Conservation (phyloP, 1,284 basidiomycete species). For the Naganishia cerealis region DNA sequence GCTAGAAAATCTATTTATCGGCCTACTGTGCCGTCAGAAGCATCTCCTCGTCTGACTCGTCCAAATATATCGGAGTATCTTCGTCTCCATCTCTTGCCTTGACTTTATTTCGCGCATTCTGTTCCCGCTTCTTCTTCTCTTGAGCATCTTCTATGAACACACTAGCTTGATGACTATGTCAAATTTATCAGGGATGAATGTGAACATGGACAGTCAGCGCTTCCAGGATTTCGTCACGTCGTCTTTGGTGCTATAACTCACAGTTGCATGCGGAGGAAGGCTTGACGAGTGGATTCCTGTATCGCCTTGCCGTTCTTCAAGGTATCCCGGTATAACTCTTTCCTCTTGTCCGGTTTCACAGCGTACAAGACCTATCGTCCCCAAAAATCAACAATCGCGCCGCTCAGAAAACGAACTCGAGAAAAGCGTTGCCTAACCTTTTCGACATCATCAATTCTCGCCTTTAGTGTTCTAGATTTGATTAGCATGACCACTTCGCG, state of each 20-base stretch:
- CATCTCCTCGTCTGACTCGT: slow-evolving; percentile 26
- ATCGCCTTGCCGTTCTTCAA: slow-evolving; percentile 20
- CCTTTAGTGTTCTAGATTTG: slow-evolving; percentile 18
- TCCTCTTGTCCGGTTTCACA: slow-evolving; percentile 20
- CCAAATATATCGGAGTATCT: slow-evolving; percentile 2
- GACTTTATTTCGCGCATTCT: background rate
- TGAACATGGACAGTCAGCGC: background rate
- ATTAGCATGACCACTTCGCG: slow-evolving; percentile 26
- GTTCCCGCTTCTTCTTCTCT: slow-evolving; percentile 25
- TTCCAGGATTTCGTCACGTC: background rate
- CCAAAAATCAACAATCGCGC: background rate
- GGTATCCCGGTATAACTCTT: slow-evolving; percentile 22
- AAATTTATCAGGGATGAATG: background rate
- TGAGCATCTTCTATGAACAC: slow-evolving; percentile 11
- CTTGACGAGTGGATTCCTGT: slow-evolving; percentile 20
- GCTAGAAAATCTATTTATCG: background rate
- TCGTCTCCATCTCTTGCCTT: background rate
- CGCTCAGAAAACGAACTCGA: background rate
- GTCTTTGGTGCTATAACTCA: slow-evolving; percentile 7
- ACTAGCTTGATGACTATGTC: slow-evolving; percentile 22
- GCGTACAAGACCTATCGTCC: slow-evolving; percentile 22
- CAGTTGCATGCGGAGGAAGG: slow-evolving; percentile 33
- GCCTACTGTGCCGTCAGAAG: slow-evolving; percentile 5
- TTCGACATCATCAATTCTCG: slow-evolving; percentile 30
- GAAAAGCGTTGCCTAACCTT: slow-evolving; percentile 19